Base-by-base conservation (phyloP, 139 green algal species). In the Chlorella sp. region DNA sequence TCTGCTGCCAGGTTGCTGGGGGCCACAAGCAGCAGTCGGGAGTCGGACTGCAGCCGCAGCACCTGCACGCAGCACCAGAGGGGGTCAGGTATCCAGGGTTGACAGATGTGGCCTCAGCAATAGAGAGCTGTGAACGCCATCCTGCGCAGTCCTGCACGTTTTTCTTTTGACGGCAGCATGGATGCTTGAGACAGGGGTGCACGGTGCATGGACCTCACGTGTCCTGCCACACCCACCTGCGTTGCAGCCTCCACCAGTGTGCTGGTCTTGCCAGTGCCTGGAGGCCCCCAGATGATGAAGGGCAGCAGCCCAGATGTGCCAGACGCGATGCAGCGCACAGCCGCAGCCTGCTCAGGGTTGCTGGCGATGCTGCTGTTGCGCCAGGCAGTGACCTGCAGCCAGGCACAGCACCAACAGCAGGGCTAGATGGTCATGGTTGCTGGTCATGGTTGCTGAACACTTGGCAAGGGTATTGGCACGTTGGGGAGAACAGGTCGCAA, bases 1-100 rank as follows among this genome's bases (percentile, higher is more conserved):
- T 86, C 81, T 17, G 81, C 77, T 31, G 81, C 81, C 5, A 66
- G 72, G 77, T 86, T 86, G 67, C 61, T 78, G 71, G 81, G 81
- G 0, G 81, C 81, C 14, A 62, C 55, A 35, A 81, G 61, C 36
- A 86, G 71, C 62, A 86, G 66, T 4, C 68, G 51, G 32, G 67
- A 36, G 29, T 24, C 22, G 3, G 71, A 62, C 24, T 67, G 31
- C 42, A 55, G 42, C 42, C 17, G 10, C 10, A 55, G 17, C 10
- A 55, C 42, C 42, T 55, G 42, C 42, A 55, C 42, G 10, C 10
- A 10, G 17, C 42, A 55, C 42, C 42, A 55, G 10, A 55, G n/a
- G n/a, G n/a, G n/a, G n/a, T n/a, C n/a, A n/a, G n/a, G n/a, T n/a
- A n/a, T n/a, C n/a, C n/a, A n/a, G n/a, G n/a, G n/a, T n/a, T n/a